Base-by-base conservation (phyloP, 2,329 filamentous ascomycete genomes). In the Epichloe gansuensis region DNA sequence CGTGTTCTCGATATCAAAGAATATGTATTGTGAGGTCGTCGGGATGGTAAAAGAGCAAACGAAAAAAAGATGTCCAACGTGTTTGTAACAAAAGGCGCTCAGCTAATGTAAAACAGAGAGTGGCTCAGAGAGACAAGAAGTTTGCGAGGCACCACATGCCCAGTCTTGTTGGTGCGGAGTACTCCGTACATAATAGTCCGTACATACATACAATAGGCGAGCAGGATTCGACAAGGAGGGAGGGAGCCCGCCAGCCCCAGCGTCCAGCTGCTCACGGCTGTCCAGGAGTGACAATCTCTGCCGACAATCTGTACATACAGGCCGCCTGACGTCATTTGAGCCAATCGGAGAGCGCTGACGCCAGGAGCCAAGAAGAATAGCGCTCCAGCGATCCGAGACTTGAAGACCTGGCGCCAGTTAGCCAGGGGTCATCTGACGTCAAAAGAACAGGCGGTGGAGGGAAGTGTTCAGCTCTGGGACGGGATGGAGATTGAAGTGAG, bases 241-340 rank as follows among this genome's bases (percentile, higher is more conserved):
- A 38, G 5, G 13, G 36, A n/a, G 4, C 36, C 36, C 40, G 40
- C 6, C 40, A n/a, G 40, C 6, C 38, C 8, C 8, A 7, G 4
- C 4, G 9, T n/a, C 17, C 17, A 42, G 40, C 17, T 21, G 4
- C 9, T 13, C 42, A 13, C 42, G 8, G 42, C 15, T 45, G 42
- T 25, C 15, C 2, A n/a, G 6, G 31, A 34, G 7, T n/a, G 23
- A 21, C 17, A 21, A 21, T 21, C 17, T 21, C 17, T 21, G 17
- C 17, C 17, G 17, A 21, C 17, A 21, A 21, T 8, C 7, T 4
- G 17, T 21, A 21, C 17, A 21, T 34, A 11, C 27, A 21, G 40
- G 45, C 31, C 47, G 40, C 44, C 50, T 58, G 57, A 58, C 54
- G 55, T 57, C 55, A 58, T 31, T 34, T 21, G 31, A 38, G 47